Conservation (phyloP, 148 eudicot genomes). For the Rhododendron ovatum region DNA sequence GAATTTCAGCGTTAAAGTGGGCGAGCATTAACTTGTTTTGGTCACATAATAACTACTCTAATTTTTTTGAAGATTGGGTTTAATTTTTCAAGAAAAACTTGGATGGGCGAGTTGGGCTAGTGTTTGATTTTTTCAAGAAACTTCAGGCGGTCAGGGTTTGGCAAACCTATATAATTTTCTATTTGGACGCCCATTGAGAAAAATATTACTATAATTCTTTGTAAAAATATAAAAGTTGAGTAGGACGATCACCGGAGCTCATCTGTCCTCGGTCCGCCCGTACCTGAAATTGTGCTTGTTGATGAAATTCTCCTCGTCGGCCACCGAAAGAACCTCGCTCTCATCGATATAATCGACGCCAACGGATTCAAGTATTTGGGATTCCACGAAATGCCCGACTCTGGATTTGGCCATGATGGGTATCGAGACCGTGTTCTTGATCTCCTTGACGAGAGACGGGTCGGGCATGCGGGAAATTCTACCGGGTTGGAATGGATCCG, state of each 20-base stretch:
- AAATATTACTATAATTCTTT: too few species aligned
- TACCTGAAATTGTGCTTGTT: conserved; percentile 53
- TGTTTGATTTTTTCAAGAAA: background rate
- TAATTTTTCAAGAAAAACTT: background rate
- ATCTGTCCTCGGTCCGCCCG: background rate
- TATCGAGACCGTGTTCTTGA: conserved; percentile 40
- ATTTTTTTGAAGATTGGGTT: background rate
- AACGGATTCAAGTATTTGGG: conserved; percentile 53
- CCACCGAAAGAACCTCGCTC: conserved; percentile 37
- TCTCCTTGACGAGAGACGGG: conserved; percentile 39
- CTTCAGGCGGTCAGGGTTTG: background rate
- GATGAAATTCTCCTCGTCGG: conserved; percentile 52
- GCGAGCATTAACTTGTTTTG: too few species aligned
- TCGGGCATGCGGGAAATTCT: conserved; percentile 54
- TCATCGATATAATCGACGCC: conserved; percentile 66
- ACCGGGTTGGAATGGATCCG: conserved; percentile 12
- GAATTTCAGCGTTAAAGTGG: too few species aligned
- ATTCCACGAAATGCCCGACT: conserved; percentile 66
- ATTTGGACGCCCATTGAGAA: too few species aligned
- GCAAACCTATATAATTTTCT: background rate
- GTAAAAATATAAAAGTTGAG: too few species aligned
- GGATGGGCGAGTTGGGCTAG: background rate
- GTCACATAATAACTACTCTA: too few species aligned
- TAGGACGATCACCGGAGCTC: too few species aligned
- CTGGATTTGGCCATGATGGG: conserved; percentile 51